A percentile compares a stretch with the other conserved stretches of the same genome.
Conservation (phyloP, 768 basidiomycete genomes). For the Suillus decipiens region DNA sequence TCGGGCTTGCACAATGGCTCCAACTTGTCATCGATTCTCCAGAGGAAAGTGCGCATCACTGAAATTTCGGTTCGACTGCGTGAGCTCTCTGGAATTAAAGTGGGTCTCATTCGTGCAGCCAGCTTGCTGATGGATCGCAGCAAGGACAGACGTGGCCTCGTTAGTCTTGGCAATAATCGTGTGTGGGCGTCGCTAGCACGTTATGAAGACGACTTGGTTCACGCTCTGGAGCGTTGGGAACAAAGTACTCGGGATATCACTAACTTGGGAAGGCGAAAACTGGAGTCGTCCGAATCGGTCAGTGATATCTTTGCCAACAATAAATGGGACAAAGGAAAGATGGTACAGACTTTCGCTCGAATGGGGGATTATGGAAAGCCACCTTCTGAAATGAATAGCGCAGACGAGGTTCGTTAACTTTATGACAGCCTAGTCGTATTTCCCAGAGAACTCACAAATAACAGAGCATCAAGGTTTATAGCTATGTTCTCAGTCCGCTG, state of each 20-base stretch:
- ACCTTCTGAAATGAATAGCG: conserved; percentile 33
- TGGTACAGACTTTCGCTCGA: conserved; percentile 75
- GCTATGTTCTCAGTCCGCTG: conserved; percentile 49
- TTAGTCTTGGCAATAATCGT: conserved; percentile 37
- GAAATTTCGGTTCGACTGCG: conserved; percentile 61
- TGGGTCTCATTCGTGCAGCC: conserved; percentile 56
- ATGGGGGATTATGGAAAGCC: conserved; percentile 45
- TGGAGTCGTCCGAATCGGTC: conserved; percentile 28
- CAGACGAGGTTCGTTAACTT: conserved; percentile 34
- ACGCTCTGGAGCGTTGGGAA: conserved; percentile 65
- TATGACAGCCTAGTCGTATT: not conserved
- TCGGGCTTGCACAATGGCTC: conserved; percentile 13
- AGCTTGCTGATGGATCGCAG: conserved; percentile 53
- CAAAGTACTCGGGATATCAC: conserved; percentile 45
- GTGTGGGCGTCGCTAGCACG: conserved; percentile 79
- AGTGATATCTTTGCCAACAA: conserved; percentile 50
- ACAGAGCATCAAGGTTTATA: conserved; percentile 44
- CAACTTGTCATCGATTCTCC: not conserved
- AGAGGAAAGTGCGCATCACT: conserved; percentile 56
- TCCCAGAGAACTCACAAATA: conserved; percentile 4
- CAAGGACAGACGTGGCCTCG: conserved; percentile 35
- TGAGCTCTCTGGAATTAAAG: conserved; percentile 52
- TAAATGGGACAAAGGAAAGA: conserved; percentile 73
- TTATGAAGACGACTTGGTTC: conserved; percentile 73
- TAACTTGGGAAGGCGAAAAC: conserved; percentile 38